Evolutionary conservation across 768 basidiomycete species (phyloP), one percentile per base, ranked within the genome.

Genomic region (Postia placenta): DNA sequence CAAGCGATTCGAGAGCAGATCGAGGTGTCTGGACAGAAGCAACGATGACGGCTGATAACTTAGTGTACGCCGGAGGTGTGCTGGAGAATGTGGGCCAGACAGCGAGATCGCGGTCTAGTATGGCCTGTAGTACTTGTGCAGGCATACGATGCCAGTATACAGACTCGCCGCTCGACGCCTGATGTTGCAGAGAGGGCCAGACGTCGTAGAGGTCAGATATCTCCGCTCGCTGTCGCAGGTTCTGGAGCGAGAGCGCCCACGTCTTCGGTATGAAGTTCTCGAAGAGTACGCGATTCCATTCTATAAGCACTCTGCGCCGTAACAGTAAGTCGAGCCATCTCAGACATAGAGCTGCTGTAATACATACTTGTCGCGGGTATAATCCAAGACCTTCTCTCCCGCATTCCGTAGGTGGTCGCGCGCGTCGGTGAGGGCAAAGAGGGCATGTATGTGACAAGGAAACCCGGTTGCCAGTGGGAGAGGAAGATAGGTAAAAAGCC

Each of bases 211-310:
- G 55, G 17, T 71, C 22, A 2, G 22, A 11, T 30, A 37, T 54
- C 2, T 48, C 36, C 5, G 62, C 55, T 1, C 46, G 47, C 17
- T 61, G 39, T n/a, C 63, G 53, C 3, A 74, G 56, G 9, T 63
- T 50, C 11, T 60, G 58, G 0, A 78, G 55, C 0, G 76, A 55
- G 1, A 42, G 47, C 11, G 60, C 60, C 76, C 75, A 78, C 2
- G 72, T 67, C 14, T 59, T 53, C 0, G 78, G 76, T n/a, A 78
- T 69, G 49, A 72, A 73, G 2, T 58, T 53, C 6, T 71, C 60
- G 48, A 78, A 78, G 0, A 79, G 55, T 5, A 73, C 55, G 12
- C 55, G 59, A 50, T 79, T 79, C 78, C 78, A 79, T 54, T 69
- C 67, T 1, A 74, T 64, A 6, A 73, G 59, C 5, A 74, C 59